Evolutionary conservation across 2,329 filamentous ascomycete genomes (phyloP).

Genomic region (Aspergillus melleus): DNA sequence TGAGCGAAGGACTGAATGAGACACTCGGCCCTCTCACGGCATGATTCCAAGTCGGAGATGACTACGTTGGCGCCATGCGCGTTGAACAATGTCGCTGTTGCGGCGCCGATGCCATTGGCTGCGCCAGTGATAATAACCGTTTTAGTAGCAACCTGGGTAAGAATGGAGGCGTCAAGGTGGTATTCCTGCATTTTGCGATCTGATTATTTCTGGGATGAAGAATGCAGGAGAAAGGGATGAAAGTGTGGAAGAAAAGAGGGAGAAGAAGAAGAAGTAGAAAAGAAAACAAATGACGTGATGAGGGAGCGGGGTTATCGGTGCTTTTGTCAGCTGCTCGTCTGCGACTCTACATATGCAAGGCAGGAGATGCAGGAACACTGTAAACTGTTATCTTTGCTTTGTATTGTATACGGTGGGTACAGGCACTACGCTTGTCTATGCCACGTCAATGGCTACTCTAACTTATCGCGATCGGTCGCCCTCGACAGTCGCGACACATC

Average conservation of each 20-base stretch:
- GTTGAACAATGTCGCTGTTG: conserved; percentile 40
- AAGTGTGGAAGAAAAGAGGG: neutral
- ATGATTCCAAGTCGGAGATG: conserved; percentile 32
- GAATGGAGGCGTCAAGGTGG: neutral
- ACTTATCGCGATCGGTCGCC: conserved; percentile 28
- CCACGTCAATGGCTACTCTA: conserved; percentile 20
- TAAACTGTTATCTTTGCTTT: neutral
- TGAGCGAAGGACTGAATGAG: conserved; percentile 9
- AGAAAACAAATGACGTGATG: neutral
- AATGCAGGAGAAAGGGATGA: neutral
- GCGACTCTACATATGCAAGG: neutral
- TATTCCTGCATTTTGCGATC: neutral
- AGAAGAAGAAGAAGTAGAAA: neutral
- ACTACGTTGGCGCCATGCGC: conserved; percentile 40
- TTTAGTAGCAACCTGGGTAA: conserved; percentile 21
- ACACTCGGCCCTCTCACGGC: neutral
- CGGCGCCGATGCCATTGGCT: conserved; percentile 44
- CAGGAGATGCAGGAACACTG: neutral
- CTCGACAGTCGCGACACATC: conserved; percentile 23
- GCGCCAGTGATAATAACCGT: conserved; percentile 45
- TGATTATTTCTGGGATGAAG: neutral
- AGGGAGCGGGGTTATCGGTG: neutral
- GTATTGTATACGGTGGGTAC: neutral
- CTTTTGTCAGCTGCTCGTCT: neutral
- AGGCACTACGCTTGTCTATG: neutral